Evolutionary conservation across 139 green algal species (phyloP).

Genomic region (Edaphochlamys debaryana): DNA sequence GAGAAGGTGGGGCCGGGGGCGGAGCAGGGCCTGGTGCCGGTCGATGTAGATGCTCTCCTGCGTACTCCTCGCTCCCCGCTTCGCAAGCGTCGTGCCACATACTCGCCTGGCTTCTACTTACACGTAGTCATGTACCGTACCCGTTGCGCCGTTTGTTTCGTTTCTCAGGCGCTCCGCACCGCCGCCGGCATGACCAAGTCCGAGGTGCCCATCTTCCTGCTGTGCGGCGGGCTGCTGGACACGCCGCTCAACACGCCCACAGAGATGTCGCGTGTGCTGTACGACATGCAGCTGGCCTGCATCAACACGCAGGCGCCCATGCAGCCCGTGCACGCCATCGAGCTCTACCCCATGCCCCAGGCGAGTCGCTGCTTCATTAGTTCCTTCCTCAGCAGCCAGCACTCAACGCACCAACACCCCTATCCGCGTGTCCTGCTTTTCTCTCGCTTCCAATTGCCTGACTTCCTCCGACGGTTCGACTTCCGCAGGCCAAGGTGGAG

Average conservation of each 20-base stretch:
- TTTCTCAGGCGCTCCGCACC: slow-evolving; percentile 24
- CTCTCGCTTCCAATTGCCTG: too few species aligned
- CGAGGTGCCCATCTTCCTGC: slow-evolving; percentile 47
- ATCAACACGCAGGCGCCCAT: slow-evolving; percentile 42
- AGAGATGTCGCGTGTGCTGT: slow-evolving; percentile 28
- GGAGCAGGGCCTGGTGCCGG: too few species aligned
- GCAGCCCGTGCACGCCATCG: slow-evolving; percentile 44
- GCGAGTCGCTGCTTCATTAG: too few species aligned
- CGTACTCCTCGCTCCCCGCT: background rate
- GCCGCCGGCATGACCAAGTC: slow-evolving; percentile 18
- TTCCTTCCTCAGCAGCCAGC: too few species aligned
- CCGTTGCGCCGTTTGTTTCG: background rate
- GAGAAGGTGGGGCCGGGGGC: background rate
- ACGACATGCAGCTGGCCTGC: slow-evolving; percentile 45
- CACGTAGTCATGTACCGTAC: too few species aligned
- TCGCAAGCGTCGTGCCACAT: too few species aligned
- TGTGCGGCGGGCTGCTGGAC: slow-evolving; percentile 35
- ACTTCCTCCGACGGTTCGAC: too few species aligned
- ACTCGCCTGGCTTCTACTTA: too few species aligned
- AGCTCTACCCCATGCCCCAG: slow-evolving; percentile 56
- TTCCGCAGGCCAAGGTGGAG: background rate
- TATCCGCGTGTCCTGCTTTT: too few species aligned
- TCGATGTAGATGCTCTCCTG: too few species aligned
- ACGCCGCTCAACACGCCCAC: slow-evolving; percentile 20
- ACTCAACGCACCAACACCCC: too few species aligned